Conservation (phyloP, 805 yeast species). For the Maudiozyma pseudohumilis region DNA sequence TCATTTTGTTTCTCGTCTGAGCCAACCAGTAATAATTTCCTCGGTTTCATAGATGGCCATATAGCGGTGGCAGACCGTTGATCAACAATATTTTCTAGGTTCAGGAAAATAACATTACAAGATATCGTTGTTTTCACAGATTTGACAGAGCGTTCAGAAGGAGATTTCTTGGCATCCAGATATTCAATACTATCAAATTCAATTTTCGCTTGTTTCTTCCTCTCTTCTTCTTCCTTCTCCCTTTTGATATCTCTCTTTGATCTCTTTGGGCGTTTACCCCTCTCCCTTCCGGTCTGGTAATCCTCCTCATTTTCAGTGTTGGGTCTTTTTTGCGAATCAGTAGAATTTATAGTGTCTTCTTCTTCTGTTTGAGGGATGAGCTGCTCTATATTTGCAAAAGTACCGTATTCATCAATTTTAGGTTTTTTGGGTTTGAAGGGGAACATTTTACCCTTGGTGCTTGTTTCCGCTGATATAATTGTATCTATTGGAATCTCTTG, state of each 20-base stretch:
- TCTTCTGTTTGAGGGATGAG: conserved; percentile 39
- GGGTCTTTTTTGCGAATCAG: not conserved
- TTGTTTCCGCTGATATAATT: conserved; percentile 15
- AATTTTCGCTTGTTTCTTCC: conserved; percentile 26
- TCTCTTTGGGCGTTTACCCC: conserved; percentile 15
- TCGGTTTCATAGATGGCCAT: conserved; percentile 69
- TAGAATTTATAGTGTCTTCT: conserved; percentile 12
- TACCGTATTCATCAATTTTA: conserved; percentile 83
- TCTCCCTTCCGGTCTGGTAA: conserved; percentile 2
- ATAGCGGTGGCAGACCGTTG: conserved; percentile 70
- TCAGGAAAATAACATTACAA: conserved; percentile 70
- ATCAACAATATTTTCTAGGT: conserved; percentile 77
- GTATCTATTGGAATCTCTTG: conserved; percentile 24
- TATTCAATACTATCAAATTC: conserved; percentile 43
- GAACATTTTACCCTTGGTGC: conserved; percentile 50
- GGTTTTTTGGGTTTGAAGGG: conserved; percentile 55
- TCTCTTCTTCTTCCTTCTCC: conserved; percentile 16
- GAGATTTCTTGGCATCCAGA: conserved; percentile 43
- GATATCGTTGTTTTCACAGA: conserved; percentile 37
- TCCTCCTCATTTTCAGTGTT: conserved; percentile 2
- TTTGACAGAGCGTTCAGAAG: conserved; percentile 35
- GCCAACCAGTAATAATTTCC: conserved; percentile 45
- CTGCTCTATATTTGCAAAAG: conserved; percentile 54
- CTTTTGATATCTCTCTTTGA: conserved; percentile 26
- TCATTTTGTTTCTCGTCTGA: conserved; percentile 14